phyloP scores from a whole-genome alignment of 352 stramenopile genomes.

The Peronospora belbahrii region DNA sequence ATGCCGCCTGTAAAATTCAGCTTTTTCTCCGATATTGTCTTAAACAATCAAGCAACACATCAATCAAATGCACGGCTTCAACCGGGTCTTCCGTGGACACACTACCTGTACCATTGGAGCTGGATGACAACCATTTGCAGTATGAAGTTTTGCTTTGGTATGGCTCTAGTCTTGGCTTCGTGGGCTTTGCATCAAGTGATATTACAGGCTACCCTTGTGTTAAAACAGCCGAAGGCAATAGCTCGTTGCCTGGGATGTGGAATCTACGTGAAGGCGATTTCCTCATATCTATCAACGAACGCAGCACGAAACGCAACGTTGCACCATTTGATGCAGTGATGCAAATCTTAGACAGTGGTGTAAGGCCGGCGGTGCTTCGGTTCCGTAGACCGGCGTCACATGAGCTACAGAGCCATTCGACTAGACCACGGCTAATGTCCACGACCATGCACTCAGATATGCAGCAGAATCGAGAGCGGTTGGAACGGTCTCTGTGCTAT shows the following conservation, averaged over 20 bases:
- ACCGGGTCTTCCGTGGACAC: slow-evolving; percentile 23
- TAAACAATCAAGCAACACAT: slow-evolving; percentile 12
- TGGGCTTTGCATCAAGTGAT: slow-evolving; percentile 39
- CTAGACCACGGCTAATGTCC: slow-evolving; percentile 7
- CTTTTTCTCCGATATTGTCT: slow-evolving; percentile 24
- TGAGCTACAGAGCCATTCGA: slow-evolving; percentile 34
- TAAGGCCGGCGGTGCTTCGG: slow-evolving; percentile 51
- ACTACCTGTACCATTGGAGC: slow-evolving; percentile 19
- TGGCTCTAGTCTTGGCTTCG: slow-evolving; percentile 35
- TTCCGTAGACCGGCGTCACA: slow-evolving; percentile 43
- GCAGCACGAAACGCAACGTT: slow-evolving; percentile 27
- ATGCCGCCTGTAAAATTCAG: slow-evolving; percentile 32
- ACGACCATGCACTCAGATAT: slow-evolving; percentile 12
- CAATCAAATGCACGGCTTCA: slow-evolving; percentile 21
- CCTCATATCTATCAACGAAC: slow-evolving; percentile 52
- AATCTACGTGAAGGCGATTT: slow-evolving; percentile 52
- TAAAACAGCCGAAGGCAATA: slow-evolving; percentile 43
- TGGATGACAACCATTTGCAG: slow-evolving; percentile 35
- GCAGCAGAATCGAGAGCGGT: slow-evolving; percentile 38
- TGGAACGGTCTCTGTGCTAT: slow-evolving; percentile 54
- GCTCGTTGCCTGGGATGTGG: slow-evolving; percentile 59
- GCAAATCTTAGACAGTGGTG: slow-evolving; percentile 51
- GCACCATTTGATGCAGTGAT: slow-evolving; percentile 42
- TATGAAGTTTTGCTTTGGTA: slow-evolving; percentile 64
- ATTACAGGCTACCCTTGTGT: slow-evolving; percentile 50